Conservation (phyloP, 441 rosid genomes). For the Gossypium laxum region DNA sequence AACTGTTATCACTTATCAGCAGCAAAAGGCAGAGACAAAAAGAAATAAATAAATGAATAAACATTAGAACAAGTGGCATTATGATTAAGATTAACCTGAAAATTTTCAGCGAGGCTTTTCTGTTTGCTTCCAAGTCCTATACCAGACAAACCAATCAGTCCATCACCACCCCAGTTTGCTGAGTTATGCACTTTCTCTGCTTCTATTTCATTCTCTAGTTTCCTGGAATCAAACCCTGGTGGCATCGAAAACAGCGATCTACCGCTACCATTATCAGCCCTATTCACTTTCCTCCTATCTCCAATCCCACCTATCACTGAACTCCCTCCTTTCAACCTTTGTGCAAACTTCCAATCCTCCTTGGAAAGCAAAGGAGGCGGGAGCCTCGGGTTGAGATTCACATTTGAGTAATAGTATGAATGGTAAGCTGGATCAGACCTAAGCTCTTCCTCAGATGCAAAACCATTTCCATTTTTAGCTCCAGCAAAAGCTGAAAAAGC, state of each 20-base stretch:
- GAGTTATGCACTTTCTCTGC: slow-evolving; percentile 32
- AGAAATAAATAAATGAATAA: background rate
- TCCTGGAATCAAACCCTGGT: slow-evolving; percentile 71
- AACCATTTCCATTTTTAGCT: slow-evolving; percentile 37
- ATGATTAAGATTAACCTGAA: slow-evolving; percentile 48
- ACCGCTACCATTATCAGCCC: slow-evolving; percentile 30
- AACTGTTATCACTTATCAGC: background rate
- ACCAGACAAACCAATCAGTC: slow-evolving; percentile 73
- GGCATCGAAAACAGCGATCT: slow-evolving; percentile 66
- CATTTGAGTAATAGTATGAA: slow-evolving; percentile 69
- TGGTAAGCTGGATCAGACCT: slow-evolving; percentile 86
- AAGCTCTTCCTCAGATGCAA: slow-evolving; percentile 53
- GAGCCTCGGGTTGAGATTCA: slow-evolving; percentile 86
- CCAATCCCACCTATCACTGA: slow-evolving; percentile 66
- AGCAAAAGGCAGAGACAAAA: background rate
- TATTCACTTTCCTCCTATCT: slow-evolving; percentile 57
- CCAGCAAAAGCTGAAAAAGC: slow-evolving; percentile 40
- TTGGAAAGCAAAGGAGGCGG: slow-evolving; percentile 51
- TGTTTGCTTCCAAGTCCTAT: slow-evolving; percentile 65
- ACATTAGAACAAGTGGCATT: background rate
- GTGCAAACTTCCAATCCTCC: slow-evolving; percentile 24
- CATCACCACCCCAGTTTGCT: slow-evolving; percentile 69
- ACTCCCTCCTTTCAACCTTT: slow-evolving; percentile 63
- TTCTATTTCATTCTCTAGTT: slow-evolving; percentile 40
- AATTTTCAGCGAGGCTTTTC: slow-evolving; percentile 71